Conservation (phyloP, 495 filamentous ascomycete species). For the Aspergillus affinis region DNA sequence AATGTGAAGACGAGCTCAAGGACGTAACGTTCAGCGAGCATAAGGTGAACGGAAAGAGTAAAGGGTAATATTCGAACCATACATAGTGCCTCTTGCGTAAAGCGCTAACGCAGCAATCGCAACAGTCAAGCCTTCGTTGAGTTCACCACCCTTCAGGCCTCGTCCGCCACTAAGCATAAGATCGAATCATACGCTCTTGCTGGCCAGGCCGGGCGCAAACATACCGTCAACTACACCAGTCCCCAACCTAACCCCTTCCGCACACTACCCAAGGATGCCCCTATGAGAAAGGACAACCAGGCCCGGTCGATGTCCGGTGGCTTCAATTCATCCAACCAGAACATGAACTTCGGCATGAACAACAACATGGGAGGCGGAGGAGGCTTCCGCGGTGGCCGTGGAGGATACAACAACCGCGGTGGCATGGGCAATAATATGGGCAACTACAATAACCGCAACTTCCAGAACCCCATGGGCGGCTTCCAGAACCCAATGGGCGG, state of each 20-base stretch:
- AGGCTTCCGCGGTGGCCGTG: conserved; percentile 51
- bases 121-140: conserved; percentile 86
- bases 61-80: conserved; percentile 63
- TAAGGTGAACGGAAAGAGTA: conserved; percentile 98
- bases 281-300: conserved; percentile 67
- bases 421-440: conserved; percentile 38
- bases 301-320: conserved; percentile 31
- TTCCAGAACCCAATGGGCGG: conserved; percentile 61
- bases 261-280: conserved; percentile 88
- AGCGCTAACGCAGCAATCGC: conserved; percentile 7
- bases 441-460: conserved; percentile 49
- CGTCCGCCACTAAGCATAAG: conserved; percentile 79
- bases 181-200: conserved; percentile 62
- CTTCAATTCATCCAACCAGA: conserved; percentile 28
- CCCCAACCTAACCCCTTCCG: conserved; percentile 83
- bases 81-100: background rate
- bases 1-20: conserved; percentile 79
- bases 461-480: conserved; percentile 55
- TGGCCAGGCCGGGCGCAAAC: conserved; percentile 62
- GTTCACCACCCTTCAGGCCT: conserved; percentile 79
- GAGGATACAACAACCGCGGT: conserved; percentile 46
- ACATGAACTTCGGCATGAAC: conserved; percentile 37
- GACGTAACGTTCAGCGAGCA: conserved; percentile 97
- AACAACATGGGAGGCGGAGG: conserved; percentile 36
- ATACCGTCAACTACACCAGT: conserved; percentile 71